Evolutionary conservation across 1,139 yeast species (phyloP), one percentile per base, ranked within the genome.

Genomic region (Taiozyma onychis): DNA sequence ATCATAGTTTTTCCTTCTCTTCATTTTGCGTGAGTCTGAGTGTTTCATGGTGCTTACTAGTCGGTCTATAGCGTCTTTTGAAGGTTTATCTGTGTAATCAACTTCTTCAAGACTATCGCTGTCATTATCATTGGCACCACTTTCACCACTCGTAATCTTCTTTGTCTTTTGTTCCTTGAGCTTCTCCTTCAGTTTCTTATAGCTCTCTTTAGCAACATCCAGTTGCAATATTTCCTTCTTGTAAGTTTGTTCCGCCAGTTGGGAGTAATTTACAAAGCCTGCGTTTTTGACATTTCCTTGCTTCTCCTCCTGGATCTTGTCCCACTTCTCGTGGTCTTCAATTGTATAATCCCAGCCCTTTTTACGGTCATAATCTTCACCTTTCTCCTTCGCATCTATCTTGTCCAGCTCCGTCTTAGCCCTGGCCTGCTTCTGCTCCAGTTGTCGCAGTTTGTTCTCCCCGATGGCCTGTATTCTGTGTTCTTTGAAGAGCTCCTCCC

Each of bases 251-350:
- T 78, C 80, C 0, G 89, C 89, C 42, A 83, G 63, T 41, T 76
- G 75, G 44, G 73, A 67, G 55, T 71, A 75, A 59, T 60, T 60
- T 2, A 46, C 42, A 32, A 58, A 58, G 8, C 63, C 65, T 3
- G 64, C 54, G 43, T 59, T 59, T 3, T 18, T 43, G 18, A 41
- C 44, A 28, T 57, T 58, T 7, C 26, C 51, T 30, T 56, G 57
- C 48, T 66, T 70, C 30, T 56, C 58, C 39, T 63, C 65, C 48
- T 69, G 66, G 54, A 72, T 75, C 39, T 66, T 68, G 28, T 79
- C 78, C 93, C 95, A 87, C 49, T 73, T 71, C 57, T 84, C 88
- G 49, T 81, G 77, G 49, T 88, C 88, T 51, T 80, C 83, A 3
- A 86, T 76, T 0, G 88, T 77, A 71, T 86, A 88, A 47, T 77